These are phyloP conservation scores for Castanea crenata DNA, from an alignment of 306 rosid species.

Conservation along the genomic window DNA sequence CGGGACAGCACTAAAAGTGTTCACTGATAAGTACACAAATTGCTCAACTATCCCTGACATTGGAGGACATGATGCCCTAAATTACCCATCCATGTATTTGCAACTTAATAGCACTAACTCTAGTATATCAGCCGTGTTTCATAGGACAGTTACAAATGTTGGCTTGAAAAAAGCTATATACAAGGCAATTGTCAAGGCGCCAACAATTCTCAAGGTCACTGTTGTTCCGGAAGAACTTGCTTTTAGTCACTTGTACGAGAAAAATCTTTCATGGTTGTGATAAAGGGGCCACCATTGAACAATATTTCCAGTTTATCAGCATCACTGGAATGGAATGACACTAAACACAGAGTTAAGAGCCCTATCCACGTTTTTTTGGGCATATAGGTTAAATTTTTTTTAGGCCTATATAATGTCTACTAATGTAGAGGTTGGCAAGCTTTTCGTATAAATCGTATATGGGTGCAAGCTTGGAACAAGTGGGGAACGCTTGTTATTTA, in stretches of 20 bases:
- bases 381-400: too few relatives aligned
- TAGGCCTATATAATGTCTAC: too few relatives aligned
- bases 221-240: slow-evolving; percentile 48
- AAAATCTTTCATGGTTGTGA: slow-evolving; percentile 47
- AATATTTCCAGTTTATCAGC: slow-evolving; percentile 17
- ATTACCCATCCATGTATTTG: slow-evolving; percentile 68
- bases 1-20: slow-evolving; percentile 28
- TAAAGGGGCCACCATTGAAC: slow-evolving; percentile 40
- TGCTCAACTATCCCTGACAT: not conserved
- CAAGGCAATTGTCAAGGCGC: slow-evolving; percentile 32
- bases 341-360: slow-evolving; percentile 54
- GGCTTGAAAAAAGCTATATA: slow-evolving; percentile 44
- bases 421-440: too few relatives aligned
- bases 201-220: slow-evolving; percentile 12
- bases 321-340: slow-evolving; percentile 60
- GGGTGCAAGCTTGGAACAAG: too few relatives aligned
- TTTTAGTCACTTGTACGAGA: slow-evolving; percentile 12
- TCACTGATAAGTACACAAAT: not conserved
- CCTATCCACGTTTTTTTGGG: slow-evolving; percentile 35
- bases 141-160: slow-evolving; percentile 58
- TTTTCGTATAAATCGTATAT: too few relatives aligned
- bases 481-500: too few relatives aligned
- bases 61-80: slow-evolving; percentile 51
- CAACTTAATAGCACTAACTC: slow-evolving; percentile 17
- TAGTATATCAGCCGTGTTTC: slow-evolving; percentile 45